Conservation (phyloP, 108 stramenopile genomes). For the Mediolabrus comicus region DNA sequence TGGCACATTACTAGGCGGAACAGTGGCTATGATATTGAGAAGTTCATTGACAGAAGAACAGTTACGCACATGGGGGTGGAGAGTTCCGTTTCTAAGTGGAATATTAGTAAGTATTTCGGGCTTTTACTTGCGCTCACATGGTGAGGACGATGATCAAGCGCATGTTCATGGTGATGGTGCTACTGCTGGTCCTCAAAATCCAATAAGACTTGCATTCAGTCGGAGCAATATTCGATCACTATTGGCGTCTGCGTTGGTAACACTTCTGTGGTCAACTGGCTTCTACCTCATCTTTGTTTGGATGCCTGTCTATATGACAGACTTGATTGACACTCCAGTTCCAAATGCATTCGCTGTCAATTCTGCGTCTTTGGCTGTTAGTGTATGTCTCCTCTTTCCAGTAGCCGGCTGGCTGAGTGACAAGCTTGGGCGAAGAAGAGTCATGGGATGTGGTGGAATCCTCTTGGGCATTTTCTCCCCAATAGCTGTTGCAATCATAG, state of each 20-base stretch:
- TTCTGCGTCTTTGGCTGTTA: constrained; percentile 33
- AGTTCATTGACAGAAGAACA: constrained; percentile 38
- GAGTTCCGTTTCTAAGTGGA: constrained; percentile 70
- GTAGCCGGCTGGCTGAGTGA: constrained; percentile 61
- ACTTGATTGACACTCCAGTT: constrained; percentile 62
- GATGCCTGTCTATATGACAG: constrained; percentile 70
- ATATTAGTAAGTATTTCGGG: constrained; percentile 59
- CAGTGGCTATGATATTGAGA: constrained; percentile 49
- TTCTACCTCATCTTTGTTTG: constrained; percentile 77
- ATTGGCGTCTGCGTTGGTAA: constrained; percentile 52
- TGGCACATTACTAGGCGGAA: constrained; percentile 63
- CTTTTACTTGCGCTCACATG: constrained; percentile 57
- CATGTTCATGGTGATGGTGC: constrained; percentile 13
- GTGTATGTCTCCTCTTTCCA: constrained; percentile 55
- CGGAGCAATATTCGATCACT: constrained; percentile 49
- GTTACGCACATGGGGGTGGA: constrained; percentile 64
- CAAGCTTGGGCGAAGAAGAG: constrained; percentile 37
- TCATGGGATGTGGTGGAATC: constrained; percentile 66
- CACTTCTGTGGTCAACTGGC: constrained; percentile 62
- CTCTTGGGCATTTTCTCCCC: constrained; percentile 40
- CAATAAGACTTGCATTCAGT: constrained; percentile 57
- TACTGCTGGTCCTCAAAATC: constrained; percentile 43
- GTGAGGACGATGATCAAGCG: constrained; percentile 45
- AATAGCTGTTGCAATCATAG: constrained; percentile 43
- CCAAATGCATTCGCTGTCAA: constrained; percentile 66